Evolutionary conservation across 345 rosid genomes (phyloP), one percentile per base, ranked within the genome.

Genomic region (Microcos paniculata): DNA sequence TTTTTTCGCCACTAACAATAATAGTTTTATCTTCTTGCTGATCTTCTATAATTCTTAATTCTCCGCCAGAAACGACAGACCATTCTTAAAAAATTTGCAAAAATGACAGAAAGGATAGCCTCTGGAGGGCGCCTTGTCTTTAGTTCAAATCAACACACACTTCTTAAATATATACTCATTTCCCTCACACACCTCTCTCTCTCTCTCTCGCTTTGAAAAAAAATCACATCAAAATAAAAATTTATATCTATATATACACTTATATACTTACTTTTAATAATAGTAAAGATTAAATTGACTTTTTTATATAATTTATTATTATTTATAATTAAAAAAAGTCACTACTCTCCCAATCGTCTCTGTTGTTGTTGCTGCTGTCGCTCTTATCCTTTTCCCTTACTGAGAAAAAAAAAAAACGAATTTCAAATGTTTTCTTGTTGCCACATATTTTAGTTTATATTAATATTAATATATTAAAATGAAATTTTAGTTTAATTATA

Each of bases 51-150:
- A 64, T 58, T 72, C 80, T 79, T 71, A 72, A 73, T 65, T 74
- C 83, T 59, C 75, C 57, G 72, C 73, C 61, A 62, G 15, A 80
- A 82, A 80, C 80, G 71, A 76, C 77, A n/a, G n/a, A 73, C 68
- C 68, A 65, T 56, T 62, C 75, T 76, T 75, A 49, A 70, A 76
- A 70, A 71, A 64, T 0, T 8, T 3, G 40, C 28, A 45, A 76
- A n/a, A 73, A 81, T 80, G 94, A 82, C 87, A 83, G 86, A 84
- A 76, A 52, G 81, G 85, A 82, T 84, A 78, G 79, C 82, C 80
- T 87, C 78, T 71, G 79, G 81, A 59, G 86, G 80, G 87, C 77
- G 84, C 76, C 83, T 71, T 82, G 87, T 83, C 89, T 82, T 80
- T 82, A 69, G 82, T 81, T 81, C 80, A 80, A 78, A 78, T 75